Conservation (phyloP, 2,329 filamentous ascomycete species). For the Aureobasidium zeae region DNA sequence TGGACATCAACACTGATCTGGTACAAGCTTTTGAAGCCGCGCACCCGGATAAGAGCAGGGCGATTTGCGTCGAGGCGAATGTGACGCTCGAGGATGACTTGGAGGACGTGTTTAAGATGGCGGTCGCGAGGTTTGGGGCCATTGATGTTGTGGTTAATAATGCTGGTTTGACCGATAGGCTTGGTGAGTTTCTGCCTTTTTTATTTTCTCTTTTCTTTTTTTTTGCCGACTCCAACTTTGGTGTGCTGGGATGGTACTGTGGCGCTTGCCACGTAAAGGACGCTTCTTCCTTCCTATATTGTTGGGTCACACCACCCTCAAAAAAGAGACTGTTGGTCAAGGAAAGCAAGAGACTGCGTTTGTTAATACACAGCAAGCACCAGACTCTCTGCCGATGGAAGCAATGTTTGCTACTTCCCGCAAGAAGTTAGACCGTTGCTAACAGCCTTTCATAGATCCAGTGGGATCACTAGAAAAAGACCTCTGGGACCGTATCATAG, state of each 20-base stretch:
- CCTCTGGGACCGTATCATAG: slow-evolving; percentile 47
- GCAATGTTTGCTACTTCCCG: no score
- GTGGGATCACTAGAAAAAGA: slow-evolving; percentile 39
- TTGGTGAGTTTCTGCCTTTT: slow-evolving; percentile 31
- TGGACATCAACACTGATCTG: slow-evolving; percentile 28
- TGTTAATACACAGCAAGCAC: neutral
- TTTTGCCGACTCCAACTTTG: no score
- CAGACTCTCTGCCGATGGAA: neutral
- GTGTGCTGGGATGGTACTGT: no score
- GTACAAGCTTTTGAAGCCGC: slow-evolving; percentile 24
- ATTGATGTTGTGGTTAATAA: slow-evolving; percentile 43
- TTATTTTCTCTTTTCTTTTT: no score
- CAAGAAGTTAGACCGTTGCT: no score
- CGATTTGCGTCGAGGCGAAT: slow-evolving; percentile 30
- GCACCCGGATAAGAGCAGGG: slow-evolving; percentile 20
- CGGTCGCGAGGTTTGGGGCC: slow-evolving; percentile 33
- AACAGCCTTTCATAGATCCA: no score
- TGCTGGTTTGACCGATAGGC: slow-evolving; percentile 49
- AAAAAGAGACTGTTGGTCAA: no score
- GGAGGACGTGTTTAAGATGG: slow-evolving; percentile 31
- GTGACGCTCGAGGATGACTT: slow-evolving; percentile 31
- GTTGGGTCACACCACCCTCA: no score
- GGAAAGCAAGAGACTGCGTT: no score
- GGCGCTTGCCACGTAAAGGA: no score
- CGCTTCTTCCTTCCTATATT: no score